These are phyloP conservation scores for Lyophyllum atratum DNA, from an alignment of 768 basidiomycete genomes.

Conservation along the genomic window DNA sequence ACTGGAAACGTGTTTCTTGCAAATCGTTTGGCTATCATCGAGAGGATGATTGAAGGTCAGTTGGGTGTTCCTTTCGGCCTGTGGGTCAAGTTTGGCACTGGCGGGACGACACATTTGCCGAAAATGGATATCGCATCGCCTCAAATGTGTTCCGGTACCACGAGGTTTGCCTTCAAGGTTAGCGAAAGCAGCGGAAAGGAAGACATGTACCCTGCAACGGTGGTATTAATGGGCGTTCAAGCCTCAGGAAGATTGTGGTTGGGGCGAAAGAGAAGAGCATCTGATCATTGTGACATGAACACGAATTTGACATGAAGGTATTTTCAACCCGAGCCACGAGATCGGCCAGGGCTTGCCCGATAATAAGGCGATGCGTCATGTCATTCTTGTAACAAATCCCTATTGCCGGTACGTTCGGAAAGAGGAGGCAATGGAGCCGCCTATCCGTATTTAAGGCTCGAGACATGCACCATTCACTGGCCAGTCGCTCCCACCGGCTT, in stretches of 20 bases:
- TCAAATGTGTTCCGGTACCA: background rate
- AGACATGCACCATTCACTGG: constrained; percentile 9
- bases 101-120: background rate
- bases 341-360: background rate
- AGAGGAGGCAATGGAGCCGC: constrained; percentile 8
- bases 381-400: background rate
- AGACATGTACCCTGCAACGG: constrained; percentile 4
- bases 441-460: constrained; percentile 11
- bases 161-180: constrained; percentile 9
- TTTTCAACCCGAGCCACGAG: background rate
- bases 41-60: background rate
- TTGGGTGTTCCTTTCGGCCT: background rate
- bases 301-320: background rate
- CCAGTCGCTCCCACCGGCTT: constrained; percentile 9
- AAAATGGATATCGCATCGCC: background rate
- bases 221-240: constrained; percentile 2
- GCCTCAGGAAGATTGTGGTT: background rate
- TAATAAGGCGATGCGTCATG: background rate
- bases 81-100: background rate
- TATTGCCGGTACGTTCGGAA: background rate
- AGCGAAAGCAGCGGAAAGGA: constrained; percentile 18
- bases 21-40: constrained; percentile 15
- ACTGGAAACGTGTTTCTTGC: constrained; percentile 2
- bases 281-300: constrained; percentile 8
- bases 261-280: constrained; percentile 3